Conservation (phyloP, 805 yeast genomes). For the Metschnikowia noctiluminum region DNA sequence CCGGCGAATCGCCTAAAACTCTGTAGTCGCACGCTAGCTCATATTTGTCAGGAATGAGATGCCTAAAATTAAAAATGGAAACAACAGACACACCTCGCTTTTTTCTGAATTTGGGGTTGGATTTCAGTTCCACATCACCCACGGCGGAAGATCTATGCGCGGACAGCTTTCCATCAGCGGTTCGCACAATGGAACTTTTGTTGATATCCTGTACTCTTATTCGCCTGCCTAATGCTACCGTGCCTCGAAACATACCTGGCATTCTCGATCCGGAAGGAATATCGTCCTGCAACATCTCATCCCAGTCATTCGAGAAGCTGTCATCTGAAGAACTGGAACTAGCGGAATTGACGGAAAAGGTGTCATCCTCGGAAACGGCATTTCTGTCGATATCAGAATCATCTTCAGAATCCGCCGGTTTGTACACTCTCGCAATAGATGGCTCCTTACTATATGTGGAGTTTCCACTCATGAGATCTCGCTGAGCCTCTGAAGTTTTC, state of each 20-base stretch:
- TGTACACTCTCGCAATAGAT: background rate
- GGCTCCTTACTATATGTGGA: background rate
- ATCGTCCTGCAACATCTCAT: slow-evolving; percentile 59
- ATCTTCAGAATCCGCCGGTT: background rate
- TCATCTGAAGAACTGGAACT: slow-evolving; percentile 44
- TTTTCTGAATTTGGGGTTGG: slow-evolving; percentile 20
- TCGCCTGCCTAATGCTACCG: slow-evolving; percentile 38
- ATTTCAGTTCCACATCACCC: slow-evolving; percentile 30
- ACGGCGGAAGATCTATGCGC: slow-evolving; percentile 36
- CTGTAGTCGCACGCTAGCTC: slow-evolving; percentile 67
- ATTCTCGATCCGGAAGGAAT: slow-evolving; percentile 47
- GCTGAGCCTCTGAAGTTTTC: slow-evolving; percentile 4
- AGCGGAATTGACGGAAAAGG: slow-evolving; percentile 13
- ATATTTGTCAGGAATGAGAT: slow-evolving; percentile 71
- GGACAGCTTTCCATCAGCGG: slow-evolving; percentile 41
- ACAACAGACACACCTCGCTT: slow-evolving; percentile 51
- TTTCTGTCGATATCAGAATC: background rate
- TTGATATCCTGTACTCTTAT: slow-evolving; percentile 22
- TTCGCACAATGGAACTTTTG: slow-evolving; percentile 27
- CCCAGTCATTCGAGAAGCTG: slow-evolving; percentile 67
- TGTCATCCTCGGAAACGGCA: slow-evolving; percentile 10
- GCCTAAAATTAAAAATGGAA: slow-evolving; percentile 58
- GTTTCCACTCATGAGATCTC: background rate
- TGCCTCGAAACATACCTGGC: slow-evolving; percentile 47
- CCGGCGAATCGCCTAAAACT: slow-evolving; percentile 61